Base-by-base conservation (phyloP, 345 rosid genomes). In the Dipteronia dyeriana region DNA sequence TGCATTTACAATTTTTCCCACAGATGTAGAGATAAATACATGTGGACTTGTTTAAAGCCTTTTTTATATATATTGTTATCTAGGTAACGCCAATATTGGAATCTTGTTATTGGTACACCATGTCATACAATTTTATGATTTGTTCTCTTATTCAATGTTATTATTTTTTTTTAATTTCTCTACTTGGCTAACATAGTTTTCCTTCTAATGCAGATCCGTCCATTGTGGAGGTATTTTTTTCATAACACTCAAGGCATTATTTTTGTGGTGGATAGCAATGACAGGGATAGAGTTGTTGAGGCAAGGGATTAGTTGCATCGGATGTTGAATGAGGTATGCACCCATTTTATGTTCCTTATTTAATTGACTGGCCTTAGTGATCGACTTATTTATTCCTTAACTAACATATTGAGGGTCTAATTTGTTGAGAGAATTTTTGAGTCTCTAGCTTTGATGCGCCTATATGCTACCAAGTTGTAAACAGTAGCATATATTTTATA, bases 141-240 rank as follows among this genome's bases (percentile, higher is more conserved):
- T 57, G 51, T 38, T 20, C 13, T 34, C 3, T 13, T 26, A 54
- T 56, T 9, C 5, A 10, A 17, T 54, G 29, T 16, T 45, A 22
- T 11, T n/a, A n/a, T n/a, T n/a, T 71, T 5, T 38, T 66, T 39
- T 57, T 34, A 38, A 57, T 25, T 34, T 34, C 25, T 73, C 23
- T 23, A 9, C 29, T 53, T 20, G 62, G 25, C 49, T 67, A 59
- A 66, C 20, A 1, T 29, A 17, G 25, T 3, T 71, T 43, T 60
- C 83, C 70, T 68, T 72, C 61, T 25, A 54, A 16, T 62, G 68
- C 90, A 91, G 95, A 91, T 91, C 66, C 91, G 91, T 80, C 93
- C 95, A 38, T 53, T 91, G 76, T 91, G 95, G 95, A 91, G 93
- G 93, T 92, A 91, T 78, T 91, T 90, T 80, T 89, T 91, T 83